Conservation (phyloP, 1,139 yeast species). For the Debaryomycetaceae sp. region DNA sequence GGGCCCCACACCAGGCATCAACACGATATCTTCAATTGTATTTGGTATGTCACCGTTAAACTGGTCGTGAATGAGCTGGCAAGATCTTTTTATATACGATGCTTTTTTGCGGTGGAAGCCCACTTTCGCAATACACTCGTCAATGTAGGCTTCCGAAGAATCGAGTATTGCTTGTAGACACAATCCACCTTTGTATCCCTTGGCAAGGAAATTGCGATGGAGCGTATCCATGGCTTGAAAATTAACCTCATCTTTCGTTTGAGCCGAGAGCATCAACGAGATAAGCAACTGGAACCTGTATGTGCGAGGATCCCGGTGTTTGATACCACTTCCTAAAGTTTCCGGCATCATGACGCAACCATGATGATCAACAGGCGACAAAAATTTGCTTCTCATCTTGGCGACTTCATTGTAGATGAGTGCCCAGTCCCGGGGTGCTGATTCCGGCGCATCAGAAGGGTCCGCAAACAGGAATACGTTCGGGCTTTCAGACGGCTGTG, state of each 20-base stretch:
- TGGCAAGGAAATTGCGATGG: conserved; percentile 29
- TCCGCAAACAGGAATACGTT: conserved; percentile 5
- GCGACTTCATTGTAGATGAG: conserved; percentile 53
- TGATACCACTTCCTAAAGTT: conserved; percentile 22
- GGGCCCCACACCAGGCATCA: conserved; percentile 90
- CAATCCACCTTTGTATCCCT: conserved; percentile 21
- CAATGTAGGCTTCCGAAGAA: conserved; percentile 48
- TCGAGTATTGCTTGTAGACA: conserved; percentile 24
- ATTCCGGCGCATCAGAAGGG: conserved; percentile 1
- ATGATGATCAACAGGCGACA: conserved; percentile 80
- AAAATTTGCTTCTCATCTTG: conserved; percentile 48
- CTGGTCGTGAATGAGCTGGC: conserved; percentile 38
- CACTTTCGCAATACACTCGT: conserved; percentile 59
- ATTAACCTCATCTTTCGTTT: conserved; percentile 84
- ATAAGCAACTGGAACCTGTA: conserved; percentile 67
- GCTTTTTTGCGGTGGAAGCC: conserved; percentile 86
- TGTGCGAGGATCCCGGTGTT: conserved; percentile 20
- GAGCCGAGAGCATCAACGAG: conserved; percentile 81
- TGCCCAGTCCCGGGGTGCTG: conserved; percentile 37
- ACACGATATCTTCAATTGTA: conserved; percentile 52
- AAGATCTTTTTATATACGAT: conserved; percentile 51
- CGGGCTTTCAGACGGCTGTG: conserved; percentile 1
- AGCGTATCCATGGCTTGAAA: conserved; percentile 59
- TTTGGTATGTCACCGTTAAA: conserved; percentile 61
- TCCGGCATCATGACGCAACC: conserved; percentile 77